Base-by-base conservation (phyloP, 371 early-diverging fungal genomes). In the Zychaea mexicana region DNA sequence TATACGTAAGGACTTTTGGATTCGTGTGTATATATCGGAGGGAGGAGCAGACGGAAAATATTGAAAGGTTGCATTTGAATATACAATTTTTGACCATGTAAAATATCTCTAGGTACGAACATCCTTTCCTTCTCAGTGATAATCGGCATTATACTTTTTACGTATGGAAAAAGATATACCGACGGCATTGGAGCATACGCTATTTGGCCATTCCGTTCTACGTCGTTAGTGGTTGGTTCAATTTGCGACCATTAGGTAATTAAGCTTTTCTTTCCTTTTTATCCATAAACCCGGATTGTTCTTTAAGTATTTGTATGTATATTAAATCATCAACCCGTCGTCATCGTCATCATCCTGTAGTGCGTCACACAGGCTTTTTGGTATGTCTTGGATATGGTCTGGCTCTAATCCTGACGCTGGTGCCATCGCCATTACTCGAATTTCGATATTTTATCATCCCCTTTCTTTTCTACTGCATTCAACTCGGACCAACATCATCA, bases 71-170 rank as follows among this genome's bases (percentile, higher is more conserved):
- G n/a, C n/a, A n/a, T n/a, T n/a, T n/a, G n/a, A n/a, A n/a, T n/a
- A n/a, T n/a, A n/a, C n/a, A n/a, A n/a, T n/a, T n/a, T n/a, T n/a
- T n/a, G n/a, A n/a, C n/a, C n/a, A n/a, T n/a, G n/a, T n/a, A n/a
- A n/a, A n/a, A n/a, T n/a, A n/a, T n/a, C n/a, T 47, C 30, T 66
- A 95, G 93, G 3, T 82, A 87, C 58, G 95, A 92, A 64, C 98
- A 98, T 72, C 96, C 97, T 15, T 98, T 97, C 72, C 70, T 98
- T 52, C 83, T 97, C 36, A 90, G 93, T 65, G 98, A 98, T 69
- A 98, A 98, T 71, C 85, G 98, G 36, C 98, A 98, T 81, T 95
- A 90, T 57, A 88, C 93, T 12, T 98, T 98, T 72, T 98, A 98
- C 71, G 60, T 98, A 22, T 97, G 97, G 96, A 90, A 88, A 66